Evolutionary conservation across 192 early-diverging fungal species (phyloP), one percentile per base, ranked within the genome.

Genomic region (Backusella australiensis): DNA sequence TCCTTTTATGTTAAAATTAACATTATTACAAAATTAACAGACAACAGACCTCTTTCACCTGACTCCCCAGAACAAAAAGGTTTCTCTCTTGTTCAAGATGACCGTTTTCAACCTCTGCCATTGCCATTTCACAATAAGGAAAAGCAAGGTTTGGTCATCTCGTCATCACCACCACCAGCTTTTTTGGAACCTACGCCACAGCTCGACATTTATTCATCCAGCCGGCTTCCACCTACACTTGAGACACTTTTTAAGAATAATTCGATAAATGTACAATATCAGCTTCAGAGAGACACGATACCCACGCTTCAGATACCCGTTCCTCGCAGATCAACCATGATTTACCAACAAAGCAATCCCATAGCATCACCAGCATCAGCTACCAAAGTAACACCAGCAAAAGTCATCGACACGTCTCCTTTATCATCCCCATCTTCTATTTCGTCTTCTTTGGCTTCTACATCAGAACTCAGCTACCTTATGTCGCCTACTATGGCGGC

Each of bases 401-500:
- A 21, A 59, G 11, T 59, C 56, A 63, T 63, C 56, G 29, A 23
- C 56, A 12, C 56, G 26, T 63, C 56, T 63, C 26, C 56, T 29
- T 29, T 26, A 29, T 63, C 56, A 26, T 63, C 56, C 23, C 56
- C 56, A 26, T 63, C 56, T 14, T 29, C 56, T 63, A 29, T 29
- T 26, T 63, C 56, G 2, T 29, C 56, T 63, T 63, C 56, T 63
- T 63, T 63, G 26, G 23, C 26, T 29, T 63, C 56, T 29, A 63
- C 56, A 63, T 63, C 56, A 63, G 56, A 63, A 63, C 56, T 63
- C 56, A 63, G 56, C 56, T 63, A 21, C 8, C 67, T 44, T 19
- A 70, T 67, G 19, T 69, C 75, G 4, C 67, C 67, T 29, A 70
- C 78, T 8, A 69, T 79, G 68, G 78, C 78, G 23, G 72, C 78